Conservation (phyloP, 176 grass and related monocot species). For the Oropetium thomaeum region DNA sequence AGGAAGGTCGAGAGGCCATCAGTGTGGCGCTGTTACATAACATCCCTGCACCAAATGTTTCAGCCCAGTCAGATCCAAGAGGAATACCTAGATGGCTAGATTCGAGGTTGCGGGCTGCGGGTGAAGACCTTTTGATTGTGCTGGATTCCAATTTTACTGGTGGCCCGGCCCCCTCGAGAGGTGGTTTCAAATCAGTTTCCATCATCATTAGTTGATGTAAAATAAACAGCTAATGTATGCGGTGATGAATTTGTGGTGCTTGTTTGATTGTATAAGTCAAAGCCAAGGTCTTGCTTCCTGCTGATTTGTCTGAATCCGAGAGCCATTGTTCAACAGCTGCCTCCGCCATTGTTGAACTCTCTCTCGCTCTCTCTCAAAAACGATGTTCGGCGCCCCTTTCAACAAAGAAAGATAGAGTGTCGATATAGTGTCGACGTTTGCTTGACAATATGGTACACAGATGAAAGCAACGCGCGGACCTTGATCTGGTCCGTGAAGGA, state of each 20-base stretch:
- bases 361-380: background rate
- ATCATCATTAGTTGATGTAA: too few species aligned
- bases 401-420: background rate
- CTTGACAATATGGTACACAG: background rate
- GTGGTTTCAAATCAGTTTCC: too few species aligned
- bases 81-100: too few species aligned
- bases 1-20: too few species aligned
- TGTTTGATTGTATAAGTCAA: background rate
- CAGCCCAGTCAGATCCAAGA: too few species aligned
- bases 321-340: background rate
- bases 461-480: background rate
- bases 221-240: background rate
- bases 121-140: too few species aligned
- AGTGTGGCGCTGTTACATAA: too few species aligned
- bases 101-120: too few species aligned
- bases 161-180: too few species aligned
- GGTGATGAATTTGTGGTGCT: background rate
- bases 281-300: background rate
- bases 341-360: background rate
- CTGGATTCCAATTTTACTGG: too few species aligned
- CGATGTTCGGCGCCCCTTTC: background rate
- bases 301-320: background rate
- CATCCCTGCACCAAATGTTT: too few species aligned
- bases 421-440: constrained; percentile 11
- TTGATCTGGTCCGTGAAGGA: background rate